Base-by-base conservation (phyloP, 2,329 filamentous ascomycete species). In the Venturia asperata region DNA sequence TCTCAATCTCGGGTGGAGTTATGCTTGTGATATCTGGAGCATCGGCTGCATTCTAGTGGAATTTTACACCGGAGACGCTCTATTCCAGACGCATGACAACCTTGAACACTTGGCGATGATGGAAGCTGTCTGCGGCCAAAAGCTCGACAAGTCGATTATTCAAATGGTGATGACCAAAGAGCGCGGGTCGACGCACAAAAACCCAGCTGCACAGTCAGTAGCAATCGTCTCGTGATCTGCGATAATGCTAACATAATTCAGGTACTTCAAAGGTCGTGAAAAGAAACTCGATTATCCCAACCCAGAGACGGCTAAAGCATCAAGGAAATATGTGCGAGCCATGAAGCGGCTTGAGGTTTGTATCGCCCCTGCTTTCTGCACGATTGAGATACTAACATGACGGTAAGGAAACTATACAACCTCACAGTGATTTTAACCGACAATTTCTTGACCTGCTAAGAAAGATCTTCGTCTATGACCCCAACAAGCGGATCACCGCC, bases 71-170 rank as follows among this genome's bases (percentile, higher is more conserved):
- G 85, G 85, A 11, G 85, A 88, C 73, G 85, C 85, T 55, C 77
- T 88, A 2, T 88, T 88, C 76, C 85, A 88, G 72, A 87, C 85
- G 0, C 85, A 87, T 71, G 85, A 88, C 73, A 87, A 87, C 68
- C 79, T 86, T 41, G 85, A 87, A 72, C 85, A 88, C 72, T 79
- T 88, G 60, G 85, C 85, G 45, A 88, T 88, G 85, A 88, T 88
- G 85, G 85, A 88, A 73, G 79, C 80, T 13, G 83, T 86, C 10
- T 85, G 84, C 71, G 81, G 80, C 49, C 76, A 77, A 58, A 81
- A 80, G 68, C 81, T 86, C 55, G 84, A 86, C 67, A 73, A 79
- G 9, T 80, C 80, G 42, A 74, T 86, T 34, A 79, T 86, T 64
- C 78, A 78, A 68, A 79, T 82, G 66, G 83, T 85, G 37, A 77